Base-by-base conservation (phyloP, 2,329 filamentous ascomycete species). In the Colletotrichum orbiculare region DNA sequence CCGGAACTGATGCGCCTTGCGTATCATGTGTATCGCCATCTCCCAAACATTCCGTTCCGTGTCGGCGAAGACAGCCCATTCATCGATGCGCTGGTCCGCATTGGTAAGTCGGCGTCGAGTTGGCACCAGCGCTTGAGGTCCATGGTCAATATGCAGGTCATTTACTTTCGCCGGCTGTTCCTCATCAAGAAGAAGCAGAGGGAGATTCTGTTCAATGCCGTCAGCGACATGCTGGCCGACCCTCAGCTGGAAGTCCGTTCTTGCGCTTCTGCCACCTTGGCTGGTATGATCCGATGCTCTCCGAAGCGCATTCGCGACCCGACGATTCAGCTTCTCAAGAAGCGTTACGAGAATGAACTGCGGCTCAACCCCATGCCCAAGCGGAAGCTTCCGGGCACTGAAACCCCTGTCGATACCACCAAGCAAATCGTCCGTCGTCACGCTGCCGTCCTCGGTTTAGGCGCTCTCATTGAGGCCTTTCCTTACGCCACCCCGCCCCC, bases 281-380 rank as follows among this genome's bases (percentile, higher is more conserved):
- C 94, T 1, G 96, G 96, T 70, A 99, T 99, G 96, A 96, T 99
- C 70, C 90, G 96, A 60, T 99, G 96, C 82, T 98, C 95, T 4
- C 94, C 96, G 0, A 84, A 89, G 35, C 86, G 81, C 1, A 89
- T 97, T 65, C 93, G 96, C 35, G 89, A 91, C 61, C 88, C 89
- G 37, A 91, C 94, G 72, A 91, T 99, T 66, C 78, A 85, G 49
- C 83, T 89, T 33, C 86, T 98, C 45, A 93, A 93, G 75, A 82
- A 85, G 58, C 89, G 92, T 48, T 99, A 98, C 79, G 91, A 92
- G 54, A 83, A 85, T 38, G 86, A 92, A 71, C 85, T 99, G n/a
- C 80, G 83, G 64, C 87, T 90, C 60, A 97, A 97, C 73, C 96
- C 94, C 6, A 89, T 98, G 76, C 95, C 95, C 0, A 96, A 94